phyloP scores from a whole-genome alignment of 495 filamentous ascomycete species.

The Xylaria sp. region DNA sequence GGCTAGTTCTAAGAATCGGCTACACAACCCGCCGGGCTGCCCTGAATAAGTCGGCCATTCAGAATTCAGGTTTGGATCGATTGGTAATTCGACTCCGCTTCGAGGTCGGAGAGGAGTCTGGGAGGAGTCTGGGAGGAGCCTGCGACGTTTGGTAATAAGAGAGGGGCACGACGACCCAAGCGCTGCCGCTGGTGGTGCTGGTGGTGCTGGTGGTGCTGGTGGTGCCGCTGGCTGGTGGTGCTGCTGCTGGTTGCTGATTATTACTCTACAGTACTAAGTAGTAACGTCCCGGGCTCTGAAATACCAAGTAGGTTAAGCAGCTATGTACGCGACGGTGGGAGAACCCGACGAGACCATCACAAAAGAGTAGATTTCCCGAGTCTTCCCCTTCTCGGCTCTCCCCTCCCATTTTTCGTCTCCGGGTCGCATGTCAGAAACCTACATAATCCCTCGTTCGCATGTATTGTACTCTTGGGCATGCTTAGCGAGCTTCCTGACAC shows the following conservation, averaged over 20 bases:
- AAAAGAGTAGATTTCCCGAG: constrained; percentile 13
- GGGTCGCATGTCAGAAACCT: constrained; percentile 14
- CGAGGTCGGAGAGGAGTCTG: constrained; percentile 22
- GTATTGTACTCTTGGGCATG: background rate
- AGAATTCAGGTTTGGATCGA: constrained; percentile 14
- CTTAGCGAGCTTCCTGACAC: constrained; percentile 8
- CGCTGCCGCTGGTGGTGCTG: no score
- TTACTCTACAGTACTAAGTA: no score
- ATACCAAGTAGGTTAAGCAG: no score
- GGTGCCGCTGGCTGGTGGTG: no score
- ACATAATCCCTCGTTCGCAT: background rate
- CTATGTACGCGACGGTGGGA: constrained; percentile 8
- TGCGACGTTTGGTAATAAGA: constrained; percentile 26
- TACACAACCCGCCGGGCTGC: constrained; percentile 12
- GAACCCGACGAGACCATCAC: constrained; percentile 21
- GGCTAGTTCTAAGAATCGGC: constrained; percentile 6
- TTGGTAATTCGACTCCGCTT: constrained; percentile 29
- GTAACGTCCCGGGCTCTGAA: constrained; percentile 3
- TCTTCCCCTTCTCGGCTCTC: background rate
- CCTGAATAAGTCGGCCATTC: constrained; percentile 12
- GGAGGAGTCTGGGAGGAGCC: constrained; percentile 24
- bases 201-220: no score
- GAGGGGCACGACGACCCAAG: constrained; percentile 27
- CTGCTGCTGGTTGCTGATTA: no score
- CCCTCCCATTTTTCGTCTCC: background rate